Conservation (phyloP, 2,329 filamentous ascomycete genomes). For the Alternaria postmessia region DNA sequence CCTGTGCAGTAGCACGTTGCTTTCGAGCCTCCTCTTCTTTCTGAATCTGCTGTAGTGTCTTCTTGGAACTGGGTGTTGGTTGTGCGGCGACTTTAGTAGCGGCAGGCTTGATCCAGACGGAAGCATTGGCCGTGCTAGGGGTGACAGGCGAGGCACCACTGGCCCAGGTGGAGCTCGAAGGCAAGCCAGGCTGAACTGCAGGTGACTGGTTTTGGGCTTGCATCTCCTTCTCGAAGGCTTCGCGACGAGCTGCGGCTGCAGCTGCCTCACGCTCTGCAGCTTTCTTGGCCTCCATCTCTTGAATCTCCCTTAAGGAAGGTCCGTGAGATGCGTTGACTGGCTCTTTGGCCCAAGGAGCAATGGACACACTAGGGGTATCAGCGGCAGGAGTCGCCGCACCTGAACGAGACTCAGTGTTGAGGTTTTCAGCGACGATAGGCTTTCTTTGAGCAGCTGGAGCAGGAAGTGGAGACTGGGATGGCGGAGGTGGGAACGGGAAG, state of each 20-base stretch:
- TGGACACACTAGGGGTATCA: conserved; percentile 71
- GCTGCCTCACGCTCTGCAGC: conserved; percentile 87
- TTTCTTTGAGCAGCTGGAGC: conserved; percentile 88
- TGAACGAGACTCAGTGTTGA: conserved; percentile 72
- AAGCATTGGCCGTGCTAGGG: conserved; percentile 55
- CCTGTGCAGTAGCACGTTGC: conserved; percentile 69
- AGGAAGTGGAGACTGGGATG: conserved; percentile 81
- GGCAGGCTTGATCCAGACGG: conserved; percentile 70
- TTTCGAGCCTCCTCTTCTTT: conserved; percentile 94
- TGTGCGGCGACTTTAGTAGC: conserved; percentile 59
- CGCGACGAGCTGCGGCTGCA: conserved; percentile 78
- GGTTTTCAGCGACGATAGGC: conserved; percentile 81
- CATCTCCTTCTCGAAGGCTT: conserved; percentile 81
- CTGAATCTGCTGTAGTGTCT: conserved; percentile 94
- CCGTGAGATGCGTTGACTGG: conserved; percentile 76
- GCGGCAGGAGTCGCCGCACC: conserved; percentile 78
- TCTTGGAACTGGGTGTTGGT: conserved; percentile 66
- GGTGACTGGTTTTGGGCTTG: conserved; percentile 66
- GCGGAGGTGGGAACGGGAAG: conserved; percentile 78
- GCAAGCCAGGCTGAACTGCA: conserved; percentile 77
- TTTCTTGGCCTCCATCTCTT: conserved; percentile 92
- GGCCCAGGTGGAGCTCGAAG: conserved; percentile 89
- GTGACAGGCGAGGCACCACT: conserved; percentile 73
- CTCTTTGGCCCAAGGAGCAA: conserved; percentile 96
- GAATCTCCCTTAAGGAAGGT: conserved; percentile 94